Base-by-base conservation (phyloP, 768 basidiomycete species). In the Kwoniella dejecticola region DNA sequence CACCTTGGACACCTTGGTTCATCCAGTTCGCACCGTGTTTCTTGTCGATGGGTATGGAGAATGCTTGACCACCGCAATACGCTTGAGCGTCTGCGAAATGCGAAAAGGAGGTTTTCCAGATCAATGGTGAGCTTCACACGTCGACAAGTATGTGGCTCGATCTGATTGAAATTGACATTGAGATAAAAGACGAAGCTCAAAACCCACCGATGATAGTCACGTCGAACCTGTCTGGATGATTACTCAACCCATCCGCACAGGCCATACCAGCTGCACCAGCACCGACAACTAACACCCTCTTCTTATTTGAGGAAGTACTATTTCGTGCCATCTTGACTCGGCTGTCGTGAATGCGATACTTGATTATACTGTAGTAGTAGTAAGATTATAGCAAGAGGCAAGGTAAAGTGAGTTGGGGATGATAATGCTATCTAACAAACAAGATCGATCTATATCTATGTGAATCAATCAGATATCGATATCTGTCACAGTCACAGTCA, bases 1-100 rank as follows among this genome's bases (percentile, higher is more conserved):
- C 70, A 33, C 73, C 79, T 54, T 82, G 81, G 2, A 82, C 80
- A 65, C 81, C 81, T 62, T 82, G 81, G 45, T 82, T 82, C 72
- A 82, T 78, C 79, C 80, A 81, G 4, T 59, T 27, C 7, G 77
- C 68, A 19, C 81, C 81, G 48, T 76, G 73, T 56, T 70, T 65
- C 69, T 81, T 70, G 52, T 81, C 79, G 50, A 81, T 75, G 10
- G 75, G 74, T 62, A 82, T 81, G 4, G 75, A 77, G 69, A 81
- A 81, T 3, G 80, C 80, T 63, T 81, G 81, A 5, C 81, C 81
- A 36, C 81, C 81, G 56, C 78, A 79, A 60, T 81, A 81, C 21
- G 68, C 79, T 57, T 77, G 74, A 10, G 75, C 64, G 46, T 80
- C 73, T 74, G 56, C 2, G 24, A 30, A 19, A 23, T 10, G 6